Evolutionary conservation across 345 rosid species (phyloP).

Genomic region (Dimocarpus longan): DNA sequence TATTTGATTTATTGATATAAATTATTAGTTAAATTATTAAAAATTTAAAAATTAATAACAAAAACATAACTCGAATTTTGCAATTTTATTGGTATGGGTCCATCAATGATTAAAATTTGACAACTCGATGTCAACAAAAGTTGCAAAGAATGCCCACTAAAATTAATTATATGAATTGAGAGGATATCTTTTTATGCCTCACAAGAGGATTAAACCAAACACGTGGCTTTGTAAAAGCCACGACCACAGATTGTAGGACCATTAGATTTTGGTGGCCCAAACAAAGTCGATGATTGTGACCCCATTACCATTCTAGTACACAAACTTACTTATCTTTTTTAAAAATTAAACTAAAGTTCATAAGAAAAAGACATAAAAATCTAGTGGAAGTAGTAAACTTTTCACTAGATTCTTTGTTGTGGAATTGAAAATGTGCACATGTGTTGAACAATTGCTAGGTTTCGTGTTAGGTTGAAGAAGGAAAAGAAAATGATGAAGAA

Average conservation of each 20-base stretch:
- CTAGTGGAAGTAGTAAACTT: neutral
- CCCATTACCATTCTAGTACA: neutral
- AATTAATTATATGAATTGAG: neutral
- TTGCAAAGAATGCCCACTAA: neutral
- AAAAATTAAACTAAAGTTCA: too few relatives aligned
- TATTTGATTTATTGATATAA: too few relatives aligned
- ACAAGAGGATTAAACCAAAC: neutral
- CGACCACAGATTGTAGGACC: constrained; percentile 22
- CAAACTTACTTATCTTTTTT: neutral
- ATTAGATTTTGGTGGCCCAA: neutral
- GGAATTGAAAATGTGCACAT: neutral
- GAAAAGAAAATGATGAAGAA: neutral
- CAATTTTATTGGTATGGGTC: too few relatives aligned
- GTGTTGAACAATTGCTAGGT: neutral
- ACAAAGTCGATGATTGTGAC: neutral
- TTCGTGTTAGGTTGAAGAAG: neutral
- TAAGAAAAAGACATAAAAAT: too few relatives aligned
- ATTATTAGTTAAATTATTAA: too few relatives aligned
- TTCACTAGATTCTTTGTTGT: constrained; percentile 10
- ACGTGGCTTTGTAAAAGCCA: constrained; percentile 19
- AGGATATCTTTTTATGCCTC: constrained; percentile 3
- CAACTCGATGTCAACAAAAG: too few relatives aligned
- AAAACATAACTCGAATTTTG: too few relatives aligned
- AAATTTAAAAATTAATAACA: too few relatives aligned
- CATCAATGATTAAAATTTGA: too few relatives aligned